Conservation (phyloP, 2,329 filamentous ascomycete genomes). For the Colletotrichum tamarilloi region DNA sequence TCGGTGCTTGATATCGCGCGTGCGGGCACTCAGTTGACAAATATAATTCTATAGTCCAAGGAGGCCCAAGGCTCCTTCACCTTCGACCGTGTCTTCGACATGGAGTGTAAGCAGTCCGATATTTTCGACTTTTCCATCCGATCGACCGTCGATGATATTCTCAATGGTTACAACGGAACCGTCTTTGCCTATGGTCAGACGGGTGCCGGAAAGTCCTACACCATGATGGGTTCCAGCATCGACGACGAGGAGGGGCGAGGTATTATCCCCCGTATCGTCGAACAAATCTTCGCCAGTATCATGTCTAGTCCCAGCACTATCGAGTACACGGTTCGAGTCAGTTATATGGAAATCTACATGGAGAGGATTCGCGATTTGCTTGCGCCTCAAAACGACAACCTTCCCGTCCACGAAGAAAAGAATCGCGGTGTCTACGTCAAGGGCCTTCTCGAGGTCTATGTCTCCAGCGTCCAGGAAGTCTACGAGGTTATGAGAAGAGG, state of each 20-base stretch:
- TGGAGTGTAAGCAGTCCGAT: conserved; percentile 88
- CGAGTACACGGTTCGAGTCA: conserved; percentile 98
- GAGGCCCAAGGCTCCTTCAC: conserved; percentile 90
- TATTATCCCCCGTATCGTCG: conserved; percentile 95
- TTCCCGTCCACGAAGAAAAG: conserved; percentile 98
- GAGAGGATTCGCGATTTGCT: conserved; percentile 95
- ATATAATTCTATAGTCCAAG: conserved; percentile 70
- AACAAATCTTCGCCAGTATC: conserved; percentile 97
- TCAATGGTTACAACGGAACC: conserved; percentile 99
- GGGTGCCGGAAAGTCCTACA: conserved; percentile 98
- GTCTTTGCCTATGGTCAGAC: conserved; percentile 99
- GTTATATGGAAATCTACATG: conserved; percentile 99
- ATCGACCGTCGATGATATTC: conserved; percentile 94
- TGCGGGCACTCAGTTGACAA: conserved; percentile 14
- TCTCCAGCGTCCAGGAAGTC: conserved; percentile 94
- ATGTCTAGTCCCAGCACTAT: conserved; percentile 91
- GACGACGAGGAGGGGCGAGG: conserved; percentile 88
- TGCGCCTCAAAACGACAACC: conserved; percentile 92
- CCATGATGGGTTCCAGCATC: conserved; percentile 98
- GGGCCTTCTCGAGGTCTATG: conserved; percentile 92
- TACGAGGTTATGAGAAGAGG: conserved; percentile 97
- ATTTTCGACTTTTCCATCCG: conserved; percentile 99
- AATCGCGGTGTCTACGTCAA: conserved; percentile 97
- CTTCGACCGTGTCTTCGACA: conserved; percentile 97
- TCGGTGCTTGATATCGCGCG: not conserved